These are phyloP conservation scores for Taphrina sp. DNA, from an alignment of 1,139 yeast genomes.

Conservation along the genomic window DNA sequence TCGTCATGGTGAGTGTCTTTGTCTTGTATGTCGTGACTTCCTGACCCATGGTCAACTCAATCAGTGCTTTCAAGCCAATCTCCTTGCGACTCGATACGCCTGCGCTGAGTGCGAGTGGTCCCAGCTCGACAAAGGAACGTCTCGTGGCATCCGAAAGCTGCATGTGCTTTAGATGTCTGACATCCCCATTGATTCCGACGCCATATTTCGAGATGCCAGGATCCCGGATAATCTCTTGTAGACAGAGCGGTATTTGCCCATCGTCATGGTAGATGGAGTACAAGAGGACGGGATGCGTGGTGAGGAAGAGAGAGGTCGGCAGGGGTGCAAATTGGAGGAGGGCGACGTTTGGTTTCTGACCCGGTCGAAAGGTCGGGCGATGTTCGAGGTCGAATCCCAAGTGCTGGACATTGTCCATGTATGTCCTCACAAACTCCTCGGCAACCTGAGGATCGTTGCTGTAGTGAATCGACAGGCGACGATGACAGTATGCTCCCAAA, in stretches of 20 bases:
- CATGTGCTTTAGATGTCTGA: conserved; percentile 4
- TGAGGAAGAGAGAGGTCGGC: background rate
- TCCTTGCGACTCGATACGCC: conserved; percentile 1
- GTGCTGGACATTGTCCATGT: background rate
- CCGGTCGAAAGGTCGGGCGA: conserved; percentile 19
- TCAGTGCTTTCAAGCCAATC: conserved; percentile 24
- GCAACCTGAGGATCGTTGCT: conserved; percentile 8
- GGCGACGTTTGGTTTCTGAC: conserved; percentile 17
- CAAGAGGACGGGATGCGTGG: conserved; percentile 7
- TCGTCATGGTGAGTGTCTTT: conserved; percentile 20
- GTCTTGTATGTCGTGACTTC: conserved; percentile 14
- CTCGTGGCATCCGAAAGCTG: background rate
- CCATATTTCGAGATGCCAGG: conserved; percentile 9
- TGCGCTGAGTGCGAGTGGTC: background rate
- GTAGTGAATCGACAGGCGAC: conserved; percentile 5
- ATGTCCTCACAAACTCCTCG: conserved; percentile 1
- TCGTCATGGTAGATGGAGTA: conserved; percentile 17
- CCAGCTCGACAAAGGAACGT: conserved; percentile 8
- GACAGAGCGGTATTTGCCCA: conserved; percentile 7
- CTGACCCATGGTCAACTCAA: conserved; percentile 11
- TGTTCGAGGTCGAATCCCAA: conserved; percentile 28
- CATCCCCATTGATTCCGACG: conserved; percentile 19
- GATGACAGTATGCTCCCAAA: background rate
- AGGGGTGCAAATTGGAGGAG: conserved; percentile 22
- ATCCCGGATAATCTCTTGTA: background rate